Evolutionary conservation across 306 rosid genomes (phyloP).

Genomic region (Mimosa bimucronata): DNA sequence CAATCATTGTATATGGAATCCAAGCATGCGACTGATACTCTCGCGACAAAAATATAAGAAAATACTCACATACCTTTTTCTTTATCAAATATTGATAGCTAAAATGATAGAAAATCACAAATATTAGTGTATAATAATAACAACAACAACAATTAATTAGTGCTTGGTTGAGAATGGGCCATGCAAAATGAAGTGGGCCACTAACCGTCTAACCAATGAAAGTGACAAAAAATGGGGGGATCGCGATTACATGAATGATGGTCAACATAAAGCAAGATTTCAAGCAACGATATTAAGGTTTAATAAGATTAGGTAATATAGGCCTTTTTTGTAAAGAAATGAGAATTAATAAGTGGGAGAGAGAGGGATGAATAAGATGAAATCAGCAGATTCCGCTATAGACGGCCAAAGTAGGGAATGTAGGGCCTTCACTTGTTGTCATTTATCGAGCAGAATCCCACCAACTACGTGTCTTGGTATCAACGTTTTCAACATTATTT

Average conservation of each 20-base stretch:
- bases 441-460: conserved; percentile 55
- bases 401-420: conserved; percentile 47
- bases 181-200: conserved; percentile 50
- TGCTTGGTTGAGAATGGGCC: conserved; percentile 35
- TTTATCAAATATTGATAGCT: neutral
- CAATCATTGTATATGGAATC: neutral
- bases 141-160: neutral
- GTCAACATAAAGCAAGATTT: conserved; percentile 30
- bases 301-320: neutral
- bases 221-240: conserved; percentile 32
- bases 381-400: conserved; percentile 69
- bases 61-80: neutral
- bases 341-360: neutral
- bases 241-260: neutral
- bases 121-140: neutral
- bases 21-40: neutral
- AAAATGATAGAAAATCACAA: no score
- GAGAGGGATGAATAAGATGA: conserved; percentile 37
- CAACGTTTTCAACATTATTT: conserved; percentile 47
- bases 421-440: conserved; percentile 50
- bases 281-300: conserved; percentile 36
- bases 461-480: conserved; percentile 49
- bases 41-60: neutral
- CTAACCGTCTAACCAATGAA: conserved; percentile 51
- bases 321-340: neutral